A percentile compares a stretch with the other conserved stretches of the same genome.
These are phyloP conservation scores for Penicillium pancosmium DNA, from an alignment of 495 filamentous ascomycete species.

Conservation along the genomic window DNA sequence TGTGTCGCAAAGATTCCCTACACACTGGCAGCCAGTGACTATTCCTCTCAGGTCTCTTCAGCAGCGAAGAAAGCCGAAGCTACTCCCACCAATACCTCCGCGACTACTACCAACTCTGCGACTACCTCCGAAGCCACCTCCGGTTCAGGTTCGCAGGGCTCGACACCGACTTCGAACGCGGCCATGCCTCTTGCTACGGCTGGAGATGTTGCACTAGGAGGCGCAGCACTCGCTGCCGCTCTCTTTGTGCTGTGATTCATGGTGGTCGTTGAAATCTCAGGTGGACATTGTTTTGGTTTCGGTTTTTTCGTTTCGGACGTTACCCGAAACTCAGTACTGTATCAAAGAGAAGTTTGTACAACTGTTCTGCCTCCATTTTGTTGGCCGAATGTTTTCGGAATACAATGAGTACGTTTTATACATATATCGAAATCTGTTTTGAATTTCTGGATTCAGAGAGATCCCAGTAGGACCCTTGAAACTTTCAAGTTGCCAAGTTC, in stretches of 20 bases:
- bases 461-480: neutral
- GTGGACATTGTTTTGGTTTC: neutral
- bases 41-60: conserved; percentile 23
- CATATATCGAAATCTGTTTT: too few relatives aligned
- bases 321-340: too few relatives aligned
- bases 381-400: too few relatives aligned
- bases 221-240: conserved; percentile 14
- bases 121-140: conserved; percentile 2
- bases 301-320: too few relatives aligned
- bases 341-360: too few relatives aligned
- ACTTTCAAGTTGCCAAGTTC: neutral
- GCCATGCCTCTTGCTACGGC: conserved; percentile 16
- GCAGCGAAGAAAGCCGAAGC: conserved; percentile 15
- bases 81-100: conserved; percentile 5
- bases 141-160: neutral
- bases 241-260: conserved; percentile 18
- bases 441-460: too few relatives aligned
- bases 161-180: conserved; percentile 17
- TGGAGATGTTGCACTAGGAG: conserved; percentile 15
- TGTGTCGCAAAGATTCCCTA: conserved; percentile 19
- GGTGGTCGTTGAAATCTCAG: neutral
- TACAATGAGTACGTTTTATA: too few relatives aligned
- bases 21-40: conserved; percentile 17
- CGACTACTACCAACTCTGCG: conserved; percentile 1
- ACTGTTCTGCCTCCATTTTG: too few relatives aligned